phyloP scores from a whole-genome alignment of 2,329 filamentous ascomycete species.

The Pseudofabraea citricarpa region DNA sequence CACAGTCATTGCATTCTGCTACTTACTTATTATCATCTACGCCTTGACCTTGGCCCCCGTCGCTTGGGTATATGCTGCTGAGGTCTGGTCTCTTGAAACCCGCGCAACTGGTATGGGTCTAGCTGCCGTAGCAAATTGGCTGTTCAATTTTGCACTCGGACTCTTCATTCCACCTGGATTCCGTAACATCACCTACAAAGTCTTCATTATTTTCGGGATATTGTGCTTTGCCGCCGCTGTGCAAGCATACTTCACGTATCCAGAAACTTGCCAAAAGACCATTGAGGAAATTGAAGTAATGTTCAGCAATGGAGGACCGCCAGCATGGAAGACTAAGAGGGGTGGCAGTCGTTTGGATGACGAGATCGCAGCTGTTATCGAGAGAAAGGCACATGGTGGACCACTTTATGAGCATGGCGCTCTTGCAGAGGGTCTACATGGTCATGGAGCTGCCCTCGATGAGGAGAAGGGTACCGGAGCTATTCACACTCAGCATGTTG shows the following conservation, averaged over 20 bases:
- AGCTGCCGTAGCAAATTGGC: slow-evolving; percentile 48
- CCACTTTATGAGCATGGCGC: no score
- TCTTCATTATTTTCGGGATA: slow-evolving; percentile 45
- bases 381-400: neutral
- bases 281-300: slow-evolving; percentile 30
- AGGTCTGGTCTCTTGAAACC: slow-evolving; percentile 58
- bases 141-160: slow-evolving; percentile 57
- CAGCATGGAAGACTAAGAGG: slow-evolving; percentile 2
- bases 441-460: no score
- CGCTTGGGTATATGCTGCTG: slow-evolving; percentile 61
- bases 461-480: no score
- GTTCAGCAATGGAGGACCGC: slow-evolving; percentile 17
- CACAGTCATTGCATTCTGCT: slow-evolving; percentile 61
- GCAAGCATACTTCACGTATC: slow-evolving; percentile 39
- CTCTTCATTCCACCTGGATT: slow-evolving; percentile 55
- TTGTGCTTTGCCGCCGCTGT: slow-evolving; percentile 40
- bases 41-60: slow-evolving; percentile 59
- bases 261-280: slow-evolving; percentile 28
- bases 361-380: slow-evolving; percentile 3
- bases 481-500: no score
- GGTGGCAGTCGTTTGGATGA: slow-evolving; percentile 1
- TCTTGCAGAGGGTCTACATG: slow-evolving; percentile 54
- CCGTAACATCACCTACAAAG: slow-evolving; percentile 50
- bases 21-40: slow-evolving; percentile 60
- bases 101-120: slow-evolving; percentile 56